Evolutionary conservation across 2,329 filamentous ascomycete genomes (phyloP), one percentile per base, ranked within the genome.

Genomic region (Aureobasidium sp.): DNA sequence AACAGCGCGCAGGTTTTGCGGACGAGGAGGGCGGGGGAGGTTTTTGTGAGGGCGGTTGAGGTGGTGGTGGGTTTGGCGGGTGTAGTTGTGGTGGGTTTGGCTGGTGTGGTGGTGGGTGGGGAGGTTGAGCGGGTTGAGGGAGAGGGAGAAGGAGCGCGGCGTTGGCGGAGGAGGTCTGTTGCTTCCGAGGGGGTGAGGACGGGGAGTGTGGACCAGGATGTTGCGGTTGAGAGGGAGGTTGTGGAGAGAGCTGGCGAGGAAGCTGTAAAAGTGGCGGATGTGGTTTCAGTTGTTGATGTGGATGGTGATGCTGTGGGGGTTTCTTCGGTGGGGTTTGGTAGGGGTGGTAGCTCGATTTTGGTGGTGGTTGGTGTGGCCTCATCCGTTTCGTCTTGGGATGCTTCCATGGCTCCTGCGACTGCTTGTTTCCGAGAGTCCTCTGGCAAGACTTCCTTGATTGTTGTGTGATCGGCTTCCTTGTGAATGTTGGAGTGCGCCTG

Each of bases 1-100:
- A 95, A 80, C 31, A 94, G 80, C 55, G 89, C 85, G 64, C 83
- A 85, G 0, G 90, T 91, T 73, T 89, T 92, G 60, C 86, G 83
- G 27, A 95, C 81, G 31, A 95, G 81, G 3, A 84, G 68, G 31
- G 49, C 58, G 11, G 40, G 58, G 10, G 57, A 43, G 33, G 57
- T 51, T 25, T 33, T 35, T 7, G 35, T 51, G 15, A 59, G 42
- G 7, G 45, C 33, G 29, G 38, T 45, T 11, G 57, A 42, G 3
- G 47, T 33, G 23, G 45, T 3, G 31, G 27, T 25, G 21, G 10
- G 51, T 31, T 57, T 54, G 50, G 50, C 25, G 31, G 31, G 19
- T 47, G 51, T 29, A 7, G 54, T 38, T 13, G 21, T 2, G 27
- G 27, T 31, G 27, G 10, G 49, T 23, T 57, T 57, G 45, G 47